Percentiles rank a stretch among this genome's conserved stretches.
Conservation (phyloP, 768 basidiomycete species). For the Pleurotus cornucopiae region DNA sequence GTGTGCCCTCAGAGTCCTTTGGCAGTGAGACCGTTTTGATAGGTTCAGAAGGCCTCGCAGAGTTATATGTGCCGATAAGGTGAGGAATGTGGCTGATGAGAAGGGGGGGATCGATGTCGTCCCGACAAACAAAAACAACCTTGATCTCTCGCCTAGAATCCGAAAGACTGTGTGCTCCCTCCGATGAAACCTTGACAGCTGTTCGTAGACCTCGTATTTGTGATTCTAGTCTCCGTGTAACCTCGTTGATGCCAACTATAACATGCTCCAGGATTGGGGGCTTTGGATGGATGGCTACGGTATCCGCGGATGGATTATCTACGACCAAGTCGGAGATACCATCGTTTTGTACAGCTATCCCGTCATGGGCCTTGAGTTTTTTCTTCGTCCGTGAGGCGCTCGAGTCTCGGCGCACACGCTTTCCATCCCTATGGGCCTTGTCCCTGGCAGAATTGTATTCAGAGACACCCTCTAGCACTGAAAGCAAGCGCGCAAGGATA, state of each 20-base stretch:
- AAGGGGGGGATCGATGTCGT: slow-evolving; percentile 70
- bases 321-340: slow-evolving; percentile 8
- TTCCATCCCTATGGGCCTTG: slow-evolving; percentile 34
- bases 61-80: slow-evolving; percentile 75
- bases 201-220: slow-evolving; percentile 36
- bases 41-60: slow-evolving; percentile 22
- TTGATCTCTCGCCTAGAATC: slow-evolving; percentile 22
- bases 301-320: neutral
- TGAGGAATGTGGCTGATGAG: slow-evolving; percentile 74
- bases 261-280: slow-evolving; percentile 47
- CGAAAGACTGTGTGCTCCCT: slow-evolving; percentile 4
- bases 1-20: slow-evolving; percentile 54
- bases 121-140: slow-evolving; percentile 65
- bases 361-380: slow-evolving; percentile 13
- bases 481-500: slow-evolving; percentile 46
- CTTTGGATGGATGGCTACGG: slow-evolving; percentile 4
- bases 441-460: slow-evolving; percentile 34
- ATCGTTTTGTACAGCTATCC: neutral
- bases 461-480: slow-evolving; percentile 46
- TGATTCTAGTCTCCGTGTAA: slow-evolving; percentile 68
- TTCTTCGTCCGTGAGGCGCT: slow-evolving; percentile 15
- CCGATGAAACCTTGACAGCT: slow-evolving; percentile 19
- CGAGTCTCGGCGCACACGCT: slow-evolving; percentile 17
- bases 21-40: slow-evolving; percentile 65
- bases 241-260: slow-evolving; percentile 72